Evolutionary conservation across 352 stramenopile genomes (phyloP), one percentile per base, ranked within the genome.

Genomic region (Phytophthora brassicae): DNA sequence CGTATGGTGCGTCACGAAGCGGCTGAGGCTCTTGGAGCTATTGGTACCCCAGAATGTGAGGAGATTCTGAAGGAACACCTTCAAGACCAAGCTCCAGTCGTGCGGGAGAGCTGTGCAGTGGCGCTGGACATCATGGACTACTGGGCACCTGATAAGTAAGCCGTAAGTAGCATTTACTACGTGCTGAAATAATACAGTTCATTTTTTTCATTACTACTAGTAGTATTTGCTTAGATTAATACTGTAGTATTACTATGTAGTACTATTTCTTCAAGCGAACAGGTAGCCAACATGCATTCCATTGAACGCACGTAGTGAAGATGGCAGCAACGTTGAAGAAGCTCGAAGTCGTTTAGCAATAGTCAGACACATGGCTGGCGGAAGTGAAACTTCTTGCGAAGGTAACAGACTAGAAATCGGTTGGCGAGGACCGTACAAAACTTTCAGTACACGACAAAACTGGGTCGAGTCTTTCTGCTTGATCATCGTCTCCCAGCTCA

Each of bases 41-140:
- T 99, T 63, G 96, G 96, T 60, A 92, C 90, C 16, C 78, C 78
- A 31, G 89, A 98, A 35, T 97, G 90, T 54, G 90, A 99, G 72
- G 68, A 76, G 22, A 91, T 99, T 41, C 68, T 99, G 12, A 72
- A 77, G 38, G 46, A 79, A 12, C 88, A 90, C 60, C 64, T 85
- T 19, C 75, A 86, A 48, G 84, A 94, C 66, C 45, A 67, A 28
- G 84, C 97, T 43, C 79, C 84, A 49, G 90, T 98, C 31, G 95
- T 99, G 39, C 74, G 87, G 39, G 95, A 99, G 79, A 98, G 90
- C 73, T 99, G 95, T 66, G 77, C 97, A 62, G 96, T 99, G 16
- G 97, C 96, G 17, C 80, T 99, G 36, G 97, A 99, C 81, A 97
- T 96, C 64, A 96, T 96, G 61, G 96, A 99, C 75, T 99, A 99